Conservation (phyloP, 139 green algal genomes). For the Chlorella sp. region DNA sequence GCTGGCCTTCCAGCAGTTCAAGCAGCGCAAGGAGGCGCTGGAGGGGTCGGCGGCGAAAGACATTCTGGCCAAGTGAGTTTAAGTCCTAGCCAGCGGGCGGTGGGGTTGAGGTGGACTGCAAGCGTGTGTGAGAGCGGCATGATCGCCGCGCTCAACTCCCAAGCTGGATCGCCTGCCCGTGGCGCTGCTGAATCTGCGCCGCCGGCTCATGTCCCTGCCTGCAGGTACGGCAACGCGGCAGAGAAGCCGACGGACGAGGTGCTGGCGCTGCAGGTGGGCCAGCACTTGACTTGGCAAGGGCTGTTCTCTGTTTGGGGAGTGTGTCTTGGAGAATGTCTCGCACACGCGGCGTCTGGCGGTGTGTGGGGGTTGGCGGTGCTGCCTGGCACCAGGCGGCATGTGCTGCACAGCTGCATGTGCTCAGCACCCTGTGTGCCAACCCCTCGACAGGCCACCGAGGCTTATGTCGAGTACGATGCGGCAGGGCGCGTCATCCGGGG, state of each 20-base stretch:
- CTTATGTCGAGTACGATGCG: conserved; percentile 97
- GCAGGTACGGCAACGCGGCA: conserved; percentile 81
- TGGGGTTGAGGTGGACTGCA: too few species aligned
- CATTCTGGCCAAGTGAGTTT: conserved; percentile 72
- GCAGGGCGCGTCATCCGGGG: conserved; percentile 74
- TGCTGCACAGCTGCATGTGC: not conserved
- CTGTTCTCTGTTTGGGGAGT: too few species aligned
- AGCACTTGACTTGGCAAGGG: too few species aligned
- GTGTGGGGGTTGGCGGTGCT: not conserved
- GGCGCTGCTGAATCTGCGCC: too few species aligned
- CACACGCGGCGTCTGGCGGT: too few species aligned
- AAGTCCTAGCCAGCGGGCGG: too few species aligned
- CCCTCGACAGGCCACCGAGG: conserved; percentile 75
- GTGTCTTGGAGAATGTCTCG: too few species aligned
- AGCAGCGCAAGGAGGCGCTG: conserved; percentile 91
- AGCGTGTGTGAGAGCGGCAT: too few species aligned
- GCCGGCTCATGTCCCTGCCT: too few species aligned
- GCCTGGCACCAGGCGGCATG: not conserved
- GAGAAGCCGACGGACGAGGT: conserved; percentile 30
- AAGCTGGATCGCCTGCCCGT: too few species aligned
- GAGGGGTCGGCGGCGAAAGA: conserved; percentile 61
- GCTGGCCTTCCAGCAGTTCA: conserved; percentile 89
- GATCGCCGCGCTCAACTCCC: too few species aligned
- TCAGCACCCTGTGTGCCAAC: not conserved
- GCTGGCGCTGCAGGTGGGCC: conserved; percentile 59